Evolutionary conservation across 495 filamentous ascomycete genomes (phyloP).

Genomic region (Letharia lupina): DNA sequence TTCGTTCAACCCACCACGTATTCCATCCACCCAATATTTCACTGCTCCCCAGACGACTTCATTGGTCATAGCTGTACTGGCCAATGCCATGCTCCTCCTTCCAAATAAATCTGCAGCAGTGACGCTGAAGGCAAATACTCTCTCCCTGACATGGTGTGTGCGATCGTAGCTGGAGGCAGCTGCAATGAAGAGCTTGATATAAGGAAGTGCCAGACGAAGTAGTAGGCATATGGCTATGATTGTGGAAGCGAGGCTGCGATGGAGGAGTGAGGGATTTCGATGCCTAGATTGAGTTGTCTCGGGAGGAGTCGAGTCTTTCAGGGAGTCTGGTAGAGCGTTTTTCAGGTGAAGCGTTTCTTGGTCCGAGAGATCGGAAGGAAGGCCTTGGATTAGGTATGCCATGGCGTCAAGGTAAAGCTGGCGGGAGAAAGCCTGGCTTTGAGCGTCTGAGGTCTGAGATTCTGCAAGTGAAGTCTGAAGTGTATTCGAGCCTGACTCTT

Average conservation of each 20-base stretch:
- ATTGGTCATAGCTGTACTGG: conserved; percentile 10
- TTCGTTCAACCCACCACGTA: conserved; percentile 19
- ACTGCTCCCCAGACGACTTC: conserved; percentile 9
- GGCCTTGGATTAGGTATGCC: conserved; percentile 55
- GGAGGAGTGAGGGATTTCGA: conserved; percentile 41
- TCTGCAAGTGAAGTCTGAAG: conserved; percentile 15
- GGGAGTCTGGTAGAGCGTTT: conserved; percentile 36
- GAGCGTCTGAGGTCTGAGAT: conserved; percentile 2
- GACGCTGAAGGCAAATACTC: conserved; percentile 41
- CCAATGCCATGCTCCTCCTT: conserved; percentile 41
- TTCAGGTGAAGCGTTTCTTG: conserved; percentile 32
- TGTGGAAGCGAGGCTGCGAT: conserved; percentile 45
- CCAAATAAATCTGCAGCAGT: conserved; percentile 46
- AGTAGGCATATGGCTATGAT: conserved; percentile 52
- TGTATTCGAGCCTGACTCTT: conserved; percentile 1
- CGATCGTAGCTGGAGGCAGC: conserved; percentile 54
- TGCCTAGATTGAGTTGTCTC: not conserved
- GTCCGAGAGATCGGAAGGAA: conserved; percentile 42
- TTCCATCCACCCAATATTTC: conserved; percentile 19
- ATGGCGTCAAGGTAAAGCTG: conserved; percentile 56
- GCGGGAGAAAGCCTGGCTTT: conserved; percentile 20
- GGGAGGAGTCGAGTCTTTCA: conserved; percentile 20
- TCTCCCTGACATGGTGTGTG: conserved; percentile 51
- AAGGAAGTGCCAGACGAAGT: conserved; percentile 49
- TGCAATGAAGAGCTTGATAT: conserved; percentile 44